Evolutionary conservation across 2,329 filamentous ascomycete genomes (phyloP).

Genomic region (Phyllosticta paracitricarpa): DNA sequence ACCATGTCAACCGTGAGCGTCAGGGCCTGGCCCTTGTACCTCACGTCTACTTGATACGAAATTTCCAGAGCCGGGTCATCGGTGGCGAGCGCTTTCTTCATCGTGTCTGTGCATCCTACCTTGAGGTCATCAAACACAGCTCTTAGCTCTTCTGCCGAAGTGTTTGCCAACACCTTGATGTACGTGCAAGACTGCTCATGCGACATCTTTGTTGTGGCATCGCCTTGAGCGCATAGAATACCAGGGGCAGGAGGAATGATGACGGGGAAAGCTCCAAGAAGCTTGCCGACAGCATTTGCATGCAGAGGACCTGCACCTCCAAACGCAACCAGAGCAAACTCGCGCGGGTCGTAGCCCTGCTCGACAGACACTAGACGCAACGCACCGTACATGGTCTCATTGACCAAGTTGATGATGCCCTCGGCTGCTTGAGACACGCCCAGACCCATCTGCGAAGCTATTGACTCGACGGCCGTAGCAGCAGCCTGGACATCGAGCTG

Average conservation of each 20-base stretch:
- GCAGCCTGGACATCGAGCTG: conserved; percentile 35
- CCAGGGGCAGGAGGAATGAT: conserved; percentile 43
- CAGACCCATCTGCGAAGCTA: conserved; percentile 39
- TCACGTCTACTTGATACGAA: conserved; percentile 36
- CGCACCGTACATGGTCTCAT: conserved; percentile 44
- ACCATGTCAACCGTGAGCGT: conserved; percentile 24
- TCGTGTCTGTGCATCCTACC: conserved; percentile 27
- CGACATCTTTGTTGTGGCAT: conserved; percentile 40
- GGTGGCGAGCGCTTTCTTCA: conserved; percentile 28
- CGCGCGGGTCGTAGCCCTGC: conserved; percentile 41
- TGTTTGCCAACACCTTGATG: conserved; percentile 32
- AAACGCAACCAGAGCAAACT: conserved; percentile 43
- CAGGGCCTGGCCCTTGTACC: conserved; percentile 39
- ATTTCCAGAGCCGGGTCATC: conserved; percentile 22
- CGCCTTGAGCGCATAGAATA: conserved; percentile 41
- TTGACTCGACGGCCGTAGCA: conserved; percentile 30
- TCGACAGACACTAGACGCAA: conserved; percentile 42
- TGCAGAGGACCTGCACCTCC: conserved; percentile 44
- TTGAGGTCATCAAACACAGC: conserved; percentile 27
- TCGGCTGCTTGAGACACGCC: conserved; percentile 34
- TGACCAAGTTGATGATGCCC: conserved; percentile 40
- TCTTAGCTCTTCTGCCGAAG: conserved; percentile 25
- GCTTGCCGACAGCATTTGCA: conserved; percentile 40
- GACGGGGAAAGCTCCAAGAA: conserved; percentile 43
- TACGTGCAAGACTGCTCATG: conserved; percentile 38